These are phyloP conservation scores for Nadsonia starkeyi-henricii DNA, from an alignment of 1,139 yeast species.

Conservation along the genomic window DNA sequence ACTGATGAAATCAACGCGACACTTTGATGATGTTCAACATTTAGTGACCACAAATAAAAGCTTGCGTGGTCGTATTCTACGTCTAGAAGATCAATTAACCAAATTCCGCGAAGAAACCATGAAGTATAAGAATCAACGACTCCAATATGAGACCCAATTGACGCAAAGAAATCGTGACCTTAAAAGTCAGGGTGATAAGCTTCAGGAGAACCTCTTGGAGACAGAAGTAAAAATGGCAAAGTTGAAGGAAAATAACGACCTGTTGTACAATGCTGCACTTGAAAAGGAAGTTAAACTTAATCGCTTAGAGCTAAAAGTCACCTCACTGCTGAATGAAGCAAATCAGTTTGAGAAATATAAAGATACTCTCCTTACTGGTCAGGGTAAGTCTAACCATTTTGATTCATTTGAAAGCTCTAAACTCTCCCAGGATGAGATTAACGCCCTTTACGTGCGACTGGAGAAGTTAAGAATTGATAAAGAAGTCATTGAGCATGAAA, in stretches of 20 bases:
- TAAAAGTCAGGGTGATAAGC: conserved; percentile 18
- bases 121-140: conserved; percentile 21
- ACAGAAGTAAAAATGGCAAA: conserved; percentile 13
- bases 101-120: conserved; percentile 17
- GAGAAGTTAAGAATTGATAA: conserved; percentile 7
- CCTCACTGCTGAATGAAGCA: conserved; percentile 2
- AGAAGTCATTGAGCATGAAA: conserved; percentile 9
- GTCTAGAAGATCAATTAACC: conserved; percentile 19
- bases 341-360: conserved; percentile 2
- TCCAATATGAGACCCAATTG: conserved; percentile 23
- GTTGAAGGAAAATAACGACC: conserved; percentile 13
- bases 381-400: too few relatives aligned
- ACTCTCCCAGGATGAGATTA: too few relatives aligned
- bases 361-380: conserved; percentile 1
- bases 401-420: too few relatives aligned
- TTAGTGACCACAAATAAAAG: conserved; percentile 18
- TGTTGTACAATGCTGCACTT: conserved; percentile 5
- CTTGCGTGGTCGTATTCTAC: conserved; percentile 17
- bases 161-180: conserved; percentile 22
- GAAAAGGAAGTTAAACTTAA: conserved; percentile 11
- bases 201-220: conserved; percentile 14
- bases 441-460: background rate
- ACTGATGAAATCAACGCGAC: conserved; percentile 22
- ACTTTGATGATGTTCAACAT: conserved; percentile 19
- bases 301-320: conserved; percentile 14